Conservation (phyloP, 192 early-diverging fungal species). For the Linnemannia exigua region DNA sequence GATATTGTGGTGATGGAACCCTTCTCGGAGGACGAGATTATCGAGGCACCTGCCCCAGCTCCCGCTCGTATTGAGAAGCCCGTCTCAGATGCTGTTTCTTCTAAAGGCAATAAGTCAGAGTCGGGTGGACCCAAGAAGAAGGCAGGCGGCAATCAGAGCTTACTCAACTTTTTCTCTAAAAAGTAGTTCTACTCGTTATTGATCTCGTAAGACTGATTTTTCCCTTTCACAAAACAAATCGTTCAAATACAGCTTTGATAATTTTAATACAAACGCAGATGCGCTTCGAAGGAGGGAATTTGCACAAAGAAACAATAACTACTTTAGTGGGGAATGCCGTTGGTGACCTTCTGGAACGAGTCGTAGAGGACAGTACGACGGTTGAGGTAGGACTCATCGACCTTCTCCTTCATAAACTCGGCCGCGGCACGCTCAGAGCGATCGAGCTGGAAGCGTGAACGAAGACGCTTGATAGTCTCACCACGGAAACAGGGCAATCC, state of each 20-base stretch:
- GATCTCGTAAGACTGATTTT: neutral
- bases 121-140: constrained; percentile 30
- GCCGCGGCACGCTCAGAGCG: constrained; percentile 92
- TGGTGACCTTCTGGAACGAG: constrained; percentile 86
- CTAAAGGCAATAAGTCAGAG: constrained; percentile 7
- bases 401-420: constrained; percentile 94
- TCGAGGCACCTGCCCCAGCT: constrained; percentile 3
- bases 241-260: constrained; percentile 19
- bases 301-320: too few species aligned
- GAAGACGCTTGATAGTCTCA: constrained; percentile 90
- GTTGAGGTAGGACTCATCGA: constrained; percentile 95
- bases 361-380: constrained; percentile 87
- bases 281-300: neutral
- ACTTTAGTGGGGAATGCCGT: constrained; percentile 70
- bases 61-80: neutral
- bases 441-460: constrained; percentile 91
- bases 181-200: neutral
- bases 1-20: constrained; percentile 34
- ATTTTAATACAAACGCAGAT: neutral
- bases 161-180: constrained; percentile 51
- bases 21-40: constrained; percentile 42
- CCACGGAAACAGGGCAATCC: constrained; percentile 98
- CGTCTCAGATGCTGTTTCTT: neutral
- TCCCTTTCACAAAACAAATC: constrained; percentile 35
- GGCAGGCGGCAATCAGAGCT: constrained; percentile 39